Percentiles rank a stretch among this genome's conserved stretches.
phyloP scores from a whole-genome alignment of 768 basidiomycete species.

The Cytidiella melzeri region DNA sequence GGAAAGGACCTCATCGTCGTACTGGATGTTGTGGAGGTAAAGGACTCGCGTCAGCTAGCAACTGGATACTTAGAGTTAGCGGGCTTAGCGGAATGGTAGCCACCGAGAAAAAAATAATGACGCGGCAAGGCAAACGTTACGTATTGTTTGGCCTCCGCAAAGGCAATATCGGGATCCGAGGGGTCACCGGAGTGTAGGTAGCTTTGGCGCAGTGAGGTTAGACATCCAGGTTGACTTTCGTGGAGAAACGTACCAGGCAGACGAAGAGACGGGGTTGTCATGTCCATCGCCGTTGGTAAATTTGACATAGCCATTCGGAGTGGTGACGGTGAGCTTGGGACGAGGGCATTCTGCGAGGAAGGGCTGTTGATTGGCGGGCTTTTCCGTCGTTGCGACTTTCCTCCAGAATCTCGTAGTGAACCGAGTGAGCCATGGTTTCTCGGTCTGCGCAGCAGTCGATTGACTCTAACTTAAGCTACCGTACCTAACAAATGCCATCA shows the following conservation, averaged over 20 bases:
- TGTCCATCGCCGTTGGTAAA: conserved; percentile 24
- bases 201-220: conserved; percentile 10
- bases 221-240: conserved; percentile 21
- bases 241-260: conserved; percentile 29
- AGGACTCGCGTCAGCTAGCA: conserved; percentile 21
- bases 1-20: conserved; percentile 12
- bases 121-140: conserved; percentile 33
- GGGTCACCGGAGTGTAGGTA: conserved; percentile 11
- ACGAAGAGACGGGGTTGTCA: conserved; percentile 19
- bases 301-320: conserved; percentile 25
- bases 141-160: conserved; percentile 14
- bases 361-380: neutral
- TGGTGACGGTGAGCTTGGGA: conserved; percentile 15
- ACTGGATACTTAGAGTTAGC: conserved; percentile 12
- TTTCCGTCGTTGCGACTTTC: conserved; percentile 12
- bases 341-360: neutral
- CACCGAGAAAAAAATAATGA: conserved; percentile 33
- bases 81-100: conserved; percentile 14
- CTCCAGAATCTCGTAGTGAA: conserved; percentile 13
- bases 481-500: conserved; percentile 33
- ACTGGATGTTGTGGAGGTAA: conserved; percentile 15
- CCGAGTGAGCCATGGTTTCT: conserved; percentile 9
- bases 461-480: conserved; percentile 1
- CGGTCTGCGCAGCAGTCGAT: neutral
- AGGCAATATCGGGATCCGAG: conserved; percentile 6